Evolutionary conservation across 148 eudicot species (phyloP), one percentile per base, ranked within the genome.

Genomic region (Cornus suecica): DNA sequence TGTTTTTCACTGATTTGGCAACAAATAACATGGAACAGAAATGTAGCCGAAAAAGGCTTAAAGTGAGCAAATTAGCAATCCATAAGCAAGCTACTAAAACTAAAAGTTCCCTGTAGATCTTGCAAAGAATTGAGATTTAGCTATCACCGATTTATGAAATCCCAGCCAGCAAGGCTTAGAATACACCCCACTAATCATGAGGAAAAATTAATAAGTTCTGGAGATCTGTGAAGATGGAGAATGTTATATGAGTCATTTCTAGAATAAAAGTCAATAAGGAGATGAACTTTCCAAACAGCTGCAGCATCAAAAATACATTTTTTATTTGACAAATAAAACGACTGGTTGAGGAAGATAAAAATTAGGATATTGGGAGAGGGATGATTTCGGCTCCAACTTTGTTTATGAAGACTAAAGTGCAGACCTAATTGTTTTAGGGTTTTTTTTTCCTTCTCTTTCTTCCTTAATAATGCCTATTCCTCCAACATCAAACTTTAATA

Each of bases 291-390:
- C n/a, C 54, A 32, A 10, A n/a, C 54, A 62, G 25, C 11, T 25
- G 23, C 32, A 41, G 30, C 76, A 41, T 63, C 23, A 26, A 63
- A 61, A 73, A 26, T 8, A 63, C 27, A 28, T 71, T 71, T 29
- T 28, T 20, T 15, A 72, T 18, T n/a, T 14, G 68, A 61, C 54
- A 73, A 73, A 26, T 24, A 8, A 15, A 23, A 60, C 18, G 29
- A 61, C 28, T 1, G n/a, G 8, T 20, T 58, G 62, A 58, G 62
- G 62, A 4, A 20, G 9, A 22, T 58, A 10, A 58, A 34, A 18
- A 34, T 62, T 73, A 13, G 37, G 4, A 60, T 60, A 58, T 58
- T 28, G 37, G 34, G 61, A 26, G 8, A 22, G 9, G 18, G 22
- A 60, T 62, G 54, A 18, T 61, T 25, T 5, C 15, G 15, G 4